Base-by-base conservation (phyloP, 208 protist genomes). In the Wallacemonas sp. region DNA sequence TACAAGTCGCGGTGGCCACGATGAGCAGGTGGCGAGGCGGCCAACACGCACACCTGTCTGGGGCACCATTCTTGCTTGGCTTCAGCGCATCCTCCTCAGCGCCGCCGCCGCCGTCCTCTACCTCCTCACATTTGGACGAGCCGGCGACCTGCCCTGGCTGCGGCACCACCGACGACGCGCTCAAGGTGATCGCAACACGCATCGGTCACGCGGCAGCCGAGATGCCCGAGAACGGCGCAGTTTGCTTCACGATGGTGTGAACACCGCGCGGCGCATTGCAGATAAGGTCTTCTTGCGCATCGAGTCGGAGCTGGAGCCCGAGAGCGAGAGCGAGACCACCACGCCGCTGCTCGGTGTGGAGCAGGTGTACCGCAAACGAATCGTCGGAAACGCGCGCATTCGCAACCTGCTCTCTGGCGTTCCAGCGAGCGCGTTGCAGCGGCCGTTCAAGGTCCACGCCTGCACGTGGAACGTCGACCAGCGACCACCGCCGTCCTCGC, bases 401-500 rank as follows among this genome's bases (percentile, higher is more conserved):
- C 73, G 81, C n/a, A 65, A 65, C 19, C 63, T 8, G 26, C 62
- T 86, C 17, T 43, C 33, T 21, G 27, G 43, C 29, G 58, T 74
- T 2, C 57, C 61, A 0, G 56, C 46, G 4, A 26, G 44, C 29
- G n/a, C 41, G 1, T 27, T 77, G 19, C 43, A 78, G 43, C 57
- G 58, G 12, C 69, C 70, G 9, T 72, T 93, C 27, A 55, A 74
- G 19, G 75, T 93, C 39, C 83, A 88, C 52, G 75, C 79, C 27
- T 90, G 87, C 48, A 93, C 87, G 29, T 93, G 87, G 87, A 93
- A 93, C 49, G 87, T 93, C 16, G 79, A 93, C 57, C 80, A 85
- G 68, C 78, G 76, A 48, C 46, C 70, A 9, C 83, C 77, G 24
- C 87, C 83, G 9, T 41, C 68, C 6, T 19, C 47, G 24, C 36